phyloP scores from a whole-genome alignment of 2,329 filamentous ascomycete genomes.

The Talaromyces islandicus region DNA sequence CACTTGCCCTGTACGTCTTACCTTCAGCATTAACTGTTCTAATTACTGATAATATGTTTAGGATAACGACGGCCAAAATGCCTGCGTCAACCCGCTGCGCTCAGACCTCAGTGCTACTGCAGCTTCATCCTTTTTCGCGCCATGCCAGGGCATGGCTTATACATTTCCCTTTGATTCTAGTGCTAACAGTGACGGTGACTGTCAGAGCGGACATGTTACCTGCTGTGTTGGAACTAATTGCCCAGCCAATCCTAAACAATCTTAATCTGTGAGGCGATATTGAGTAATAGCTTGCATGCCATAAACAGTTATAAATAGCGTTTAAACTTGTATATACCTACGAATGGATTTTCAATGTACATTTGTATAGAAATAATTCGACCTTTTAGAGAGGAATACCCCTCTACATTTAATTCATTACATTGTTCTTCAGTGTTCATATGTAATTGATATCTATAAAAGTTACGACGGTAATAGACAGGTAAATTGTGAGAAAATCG shows the following conservation, averaged over 20 bases:
- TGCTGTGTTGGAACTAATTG: constrained; percentile 7
- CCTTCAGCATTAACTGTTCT: neutral
- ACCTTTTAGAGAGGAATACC: too few relatives aligned
- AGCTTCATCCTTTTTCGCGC: neutral
- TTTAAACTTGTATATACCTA: neutral
- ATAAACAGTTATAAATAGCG: neutral
- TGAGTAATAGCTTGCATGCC: neutral
- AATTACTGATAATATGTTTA: neutral
- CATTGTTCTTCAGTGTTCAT: too few relatives aligned
- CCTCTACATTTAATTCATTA: too few relatives aligned
- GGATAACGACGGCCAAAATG: constrained; percentile 6
- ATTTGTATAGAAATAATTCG: too few relatives aligned
- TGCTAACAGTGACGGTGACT: constrained; percentile 3
- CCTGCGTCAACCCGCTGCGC: constrained; percentile 8
- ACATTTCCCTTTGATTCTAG: constrained; percentile 5
- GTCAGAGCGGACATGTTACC: constrained; percentile 3
- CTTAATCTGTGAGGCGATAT: neutral
- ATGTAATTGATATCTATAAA: too few relatives aligned
- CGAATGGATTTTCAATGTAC: neutral
- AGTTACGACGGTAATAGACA: too few relatives aligned
- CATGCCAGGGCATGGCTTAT: constrained; percentile 5
- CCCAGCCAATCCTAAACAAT: constrained; percentile 3
- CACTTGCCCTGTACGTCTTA: constrained; percentile 1
- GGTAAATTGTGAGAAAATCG: too few relatives aligned
- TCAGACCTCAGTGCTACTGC: neutral